Conservation (phyloP, 495 filamentous ascomycete genomes). For the Hypomontagnella submonticulosa region DNA sequence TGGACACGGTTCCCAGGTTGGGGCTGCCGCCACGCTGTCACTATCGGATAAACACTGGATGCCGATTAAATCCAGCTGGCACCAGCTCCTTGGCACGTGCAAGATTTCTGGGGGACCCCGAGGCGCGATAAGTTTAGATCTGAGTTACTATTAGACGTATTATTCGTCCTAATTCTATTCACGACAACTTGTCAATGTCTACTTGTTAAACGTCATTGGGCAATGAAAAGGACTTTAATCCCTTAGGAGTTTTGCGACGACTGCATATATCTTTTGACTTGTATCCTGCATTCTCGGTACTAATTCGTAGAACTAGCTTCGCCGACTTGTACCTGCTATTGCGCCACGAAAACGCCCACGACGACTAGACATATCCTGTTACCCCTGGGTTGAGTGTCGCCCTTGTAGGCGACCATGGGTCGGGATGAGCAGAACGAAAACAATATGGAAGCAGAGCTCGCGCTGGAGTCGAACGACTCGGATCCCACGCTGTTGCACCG, state of each 20-base stretch:
- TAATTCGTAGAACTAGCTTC: slow-evolving; percentile 4
- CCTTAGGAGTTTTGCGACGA: slow-evolving; percentile 15
- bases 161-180: slow-evolving; percentile 7
- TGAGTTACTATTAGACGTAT: background rate
- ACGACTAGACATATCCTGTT: slow-evolving; percentile 1
- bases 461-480: slow-evolving; percentile 34
- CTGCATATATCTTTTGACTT: slow-evolving; percentile 11
- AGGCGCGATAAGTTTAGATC: slow-evolving; percentile 17
- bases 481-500: slow-evolving; percentile 21
- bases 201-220: slow-evolving; percentile 22
- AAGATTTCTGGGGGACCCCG: slow-evolving; percentile 18
- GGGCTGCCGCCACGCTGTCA: slow-evolving; percentile 44
- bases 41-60: slow-evolving; percentile 35
- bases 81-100: slow-evolving; percentile 33
- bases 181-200: slow-evolving; percentile 25
- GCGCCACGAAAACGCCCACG: slow-evolving; percentile 9
- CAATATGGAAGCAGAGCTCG: slow-evolving; percentile 51
- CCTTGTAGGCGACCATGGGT: slow-evolving; percentile 54
- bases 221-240: slow-evolving; percentile 23
- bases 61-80: slow-evolving; percentile 32
- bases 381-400: slow-evolving; percentile 30
- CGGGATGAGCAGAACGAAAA: slow-evolving; percentile 54
- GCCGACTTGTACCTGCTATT: slow-evolving; percentile 11
- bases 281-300: slow-evolving; percentile 1
- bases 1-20: no score